Base-by-base conservation (phyloP, 169 alveolate species). In the Cryptosporidium bovis region DNA sequence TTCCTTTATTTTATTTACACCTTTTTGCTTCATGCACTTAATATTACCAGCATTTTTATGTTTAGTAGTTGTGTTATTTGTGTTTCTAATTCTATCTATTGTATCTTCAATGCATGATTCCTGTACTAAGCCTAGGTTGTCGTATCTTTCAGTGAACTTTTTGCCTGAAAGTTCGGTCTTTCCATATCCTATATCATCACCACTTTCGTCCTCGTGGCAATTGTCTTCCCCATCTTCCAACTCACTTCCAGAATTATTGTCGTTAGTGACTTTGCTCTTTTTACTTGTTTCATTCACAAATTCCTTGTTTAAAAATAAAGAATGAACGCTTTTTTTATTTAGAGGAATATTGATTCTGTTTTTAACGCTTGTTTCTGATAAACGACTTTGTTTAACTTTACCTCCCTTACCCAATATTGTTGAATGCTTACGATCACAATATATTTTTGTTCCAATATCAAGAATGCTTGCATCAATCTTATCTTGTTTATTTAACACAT, bases 331-430 rank as follows among this genome's bases (percentile, higher is more conserved):
- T 18, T 31, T 69, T 31, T 18, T 51, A 34, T 36, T 31, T 20
- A 66, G 31, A 40, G 50, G 24, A 29, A 27, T 12, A 36, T 27
- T 65, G 15, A 18, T 66, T 12, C 16, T 66, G 31, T 50, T 66
- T 12, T 31, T 36, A 13, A 16, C 1, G 33, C 3, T 66, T 66
- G 82, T 46, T 20, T 60, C 51, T 1, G 82, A 66, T 6, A 77
- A 36, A 46, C 64, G 56, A 20, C 77, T 48, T 5, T n/a, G 64
- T 20, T 77, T 29, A 24, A 77, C 24, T 29, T 77, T 62, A 12
- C 87, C 87, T 2, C 77, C 87, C 24, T 77, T 77, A 27, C 87
- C 87, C 13, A 77, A 12, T n/a, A 77, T 40, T 20, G 87, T 77
- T 8, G 87, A 77, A 60, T 77, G 87, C 34, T 36, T 77, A 13